A percentile compares a stretch with the other conserved stretches of the same genome.
phyloP scores from a whole-genome alignment of 2,329 filamentous ascomycete genomes.

The Massarina eburnea region DNA sequence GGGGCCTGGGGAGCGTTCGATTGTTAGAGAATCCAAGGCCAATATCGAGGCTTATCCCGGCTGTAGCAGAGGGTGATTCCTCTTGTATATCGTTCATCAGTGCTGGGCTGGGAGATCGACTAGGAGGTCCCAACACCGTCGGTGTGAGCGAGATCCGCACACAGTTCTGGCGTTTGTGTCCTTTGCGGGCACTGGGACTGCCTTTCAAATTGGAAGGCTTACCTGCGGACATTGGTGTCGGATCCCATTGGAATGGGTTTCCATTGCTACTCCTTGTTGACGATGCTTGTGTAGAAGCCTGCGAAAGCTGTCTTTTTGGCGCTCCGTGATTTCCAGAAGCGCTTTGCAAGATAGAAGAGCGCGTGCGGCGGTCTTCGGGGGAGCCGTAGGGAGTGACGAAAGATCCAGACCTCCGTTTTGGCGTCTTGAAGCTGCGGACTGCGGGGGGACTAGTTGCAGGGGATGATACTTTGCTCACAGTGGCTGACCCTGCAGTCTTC shows the following conservation, averaged over 20 bases:
- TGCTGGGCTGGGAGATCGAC: conserved; percentile 38
- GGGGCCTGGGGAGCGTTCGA: conserved; percentile 26
- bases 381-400: conserved; percentile 45
- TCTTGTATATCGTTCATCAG: conserved; percentile 44
- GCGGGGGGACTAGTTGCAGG: conserved; percentile 22
- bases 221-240: conserved; percentile 31
- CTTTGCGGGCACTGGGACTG: conserved; percentile 48
- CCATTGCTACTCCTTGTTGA: conserved; percentile 47
- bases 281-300: conserved; percentile 42
- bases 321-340: conserved; percentile 34
- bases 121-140: conserved; percentile 44
- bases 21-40: conserved; percentile 17
- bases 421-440: conserved; percentile 37
- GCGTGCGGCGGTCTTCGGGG: conserved; percentile 38
- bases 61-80: conserved; percentile 27
- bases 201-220: conserved; percentile 50
- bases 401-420: conserved; percentile 34
- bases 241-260: conserved; percentile 51
- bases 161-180: conserved; percentile 48
- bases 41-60: conserved; percentile 10
- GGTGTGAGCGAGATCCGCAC: conserved; percentile 49
- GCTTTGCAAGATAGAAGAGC: conserved; percentile 28
- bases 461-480: conserved; percentile 39
- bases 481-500: conserved; percentile 38
- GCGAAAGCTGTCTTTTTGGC: conserved; percentile 43